Evolutionary conservation across 2,329 filamentous ascomycete genomes (phyloP).

Genomic region (Dothideomycetes sp.): DNA sequence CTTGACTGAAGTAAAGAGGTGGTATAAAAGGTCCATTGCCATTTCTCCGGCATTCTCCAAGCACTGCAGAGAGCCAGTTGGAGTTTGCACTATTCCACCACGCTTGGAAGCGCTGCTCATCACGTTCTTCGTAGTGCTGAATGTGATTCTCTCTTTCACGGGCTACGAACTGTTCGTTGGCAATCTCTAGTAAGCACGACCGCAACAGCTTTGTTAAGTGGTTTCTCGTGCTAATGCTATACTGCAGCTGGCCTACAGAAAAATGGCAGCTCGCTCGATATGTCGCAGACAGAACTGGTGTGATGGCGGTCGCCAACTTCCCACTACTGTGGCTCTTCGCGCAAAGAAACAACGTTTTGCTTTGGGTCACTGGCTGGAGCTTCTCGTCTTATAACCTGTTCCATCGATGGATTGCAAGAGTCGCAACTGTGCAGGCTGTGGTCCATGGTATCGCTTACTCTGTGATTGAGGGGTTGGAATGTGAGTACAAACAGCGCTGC

Average conservation of each 20-base stretch:
- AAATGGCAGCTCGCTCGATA: slow-evolving; percentile 25
- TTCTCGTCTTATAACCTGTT: slow-evolving; percentile 38
- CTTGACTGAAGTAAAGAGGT: too few relatives aligned
- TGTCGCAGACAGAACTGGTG: slow-evolving; percentile 31
- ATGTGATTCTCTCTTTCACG: too few relatives aligned
- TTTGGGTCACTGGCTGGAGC: slow-evolving; percentile 39
- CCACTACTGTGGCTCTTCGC: slow-evolving; percentile 35
- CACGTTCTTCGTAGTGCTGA: too few relatives aligned
- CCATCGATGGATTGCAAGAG: slow-evolving; percentile 38
- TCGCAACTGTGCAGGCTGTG: slow-evolving; percentile 34
- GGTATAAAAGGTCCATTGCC: not conserved
- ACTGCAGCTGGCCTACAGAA: too few relatives aligned
- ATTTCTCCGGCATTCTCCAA: not conserved
- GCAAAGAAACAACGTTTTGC: slow-evolving; percentile 36
- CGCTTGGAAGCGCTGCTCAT: too few relatives aligned
- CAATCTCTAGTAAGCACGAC: too few relatives aligned
- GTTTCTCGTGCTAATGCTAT: too few relatives aligned
- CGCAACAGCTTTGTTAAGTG: too few relatives aligned
- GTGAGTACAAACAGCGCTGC: too few relatives aligned
- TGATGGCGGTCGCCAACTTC: slow-evolving; percentile 29
- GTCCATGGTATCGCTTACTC: slow-evolving; percentile 37
- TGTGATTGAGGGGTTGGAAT: slow-evolving; percentile 19
- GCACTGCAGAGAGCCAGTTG: too few relatives aligned
- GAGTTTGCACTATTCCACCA: too few relatives aligned
- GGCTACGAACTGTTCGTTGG: too few relatives aligned